phyloP scores from a whole-genome alignment of 2,329 filamentous ascomycete species.

The Ophiocordyceps camponoti-floridani region DNA sequence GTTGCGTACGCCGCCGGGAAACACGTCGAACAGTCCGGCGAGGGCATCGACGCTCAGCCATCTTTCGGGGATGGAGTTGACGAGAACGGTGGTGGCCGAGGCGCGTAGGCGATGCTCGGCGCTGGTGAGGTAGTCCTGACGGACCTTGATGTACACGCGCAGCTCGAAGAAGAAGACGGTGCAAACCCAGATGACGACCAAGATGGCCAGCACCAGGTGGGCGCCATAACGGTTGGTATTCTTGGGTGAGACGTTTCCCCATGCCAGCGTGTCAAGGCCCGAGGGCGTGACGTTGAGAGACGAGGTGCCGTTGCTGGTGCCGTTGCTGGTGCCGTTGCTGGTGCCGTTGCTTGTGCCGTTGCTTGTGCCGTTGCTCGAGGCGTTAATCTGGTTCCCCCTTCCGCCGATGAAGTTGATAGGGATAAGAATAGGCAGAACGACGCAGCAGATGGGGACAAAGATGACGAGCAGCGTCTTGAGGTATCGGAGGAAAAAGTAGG shows the following conservation, averaged over 20 bases:
- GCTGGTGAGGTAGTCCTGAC: slow-evolving; percentile 86
- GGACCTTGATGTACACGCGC: slow-evolving; percentile 74
- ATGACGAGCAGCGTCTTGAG: slow-evolving; percentile 64
- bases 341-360: slow-evolving; percentile 5
- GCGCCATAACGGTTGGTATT: slow-evolving; percentile 62
- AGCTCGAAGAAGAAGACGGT: slow-evolving; percentile 76
- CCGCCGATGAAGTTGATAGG: slow-evolving; percentile 69
- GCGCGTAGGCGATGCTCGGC: slow-evolving; percentile 86
- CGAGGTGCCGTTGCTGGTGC: slow-evolving; percentile 10
- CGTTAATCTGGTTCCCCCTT: slow-evolving; percentile 34
- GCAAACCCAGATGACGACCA: slow-evolving; percentile 70
- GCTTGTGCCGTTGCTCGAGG: slow-evolving; percentile 11
- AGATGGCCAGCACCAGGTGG: slow-evolving; percentile 63
- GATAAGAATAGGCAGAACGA: slow-evolving; percentile 72
- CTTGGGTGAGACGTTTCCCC: slow-evolving; percentile 60
- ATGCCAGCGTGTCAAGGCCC: slow-evolving; percentile 69
- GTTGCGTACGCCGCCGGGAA: slow-evolving; percentile 85
- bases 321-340: slow-evolving; percentile 8
- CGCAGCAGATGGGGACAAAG: slow-evolving; percentile 61
- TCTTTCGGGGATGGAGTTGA: slow-evolving; percentile 75
- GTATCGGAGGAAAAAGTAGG: slow-evolving; percentile 94
- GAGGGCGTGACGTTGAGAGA: slow-evolving; percentile 13
- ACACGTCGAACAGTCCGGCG: slow-evolving; percentile 78
- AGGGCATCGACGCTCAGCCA: slow-evolving; percentile 79
- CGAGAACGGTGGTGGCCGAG: slow-evolving; percentile 87